Evolutionary conservation across 1,284 basidiomycete genomes (phyloP), one percentile per base, ranked within the genome.

Genomic region (Acaromyces ingoldii): DNA sequence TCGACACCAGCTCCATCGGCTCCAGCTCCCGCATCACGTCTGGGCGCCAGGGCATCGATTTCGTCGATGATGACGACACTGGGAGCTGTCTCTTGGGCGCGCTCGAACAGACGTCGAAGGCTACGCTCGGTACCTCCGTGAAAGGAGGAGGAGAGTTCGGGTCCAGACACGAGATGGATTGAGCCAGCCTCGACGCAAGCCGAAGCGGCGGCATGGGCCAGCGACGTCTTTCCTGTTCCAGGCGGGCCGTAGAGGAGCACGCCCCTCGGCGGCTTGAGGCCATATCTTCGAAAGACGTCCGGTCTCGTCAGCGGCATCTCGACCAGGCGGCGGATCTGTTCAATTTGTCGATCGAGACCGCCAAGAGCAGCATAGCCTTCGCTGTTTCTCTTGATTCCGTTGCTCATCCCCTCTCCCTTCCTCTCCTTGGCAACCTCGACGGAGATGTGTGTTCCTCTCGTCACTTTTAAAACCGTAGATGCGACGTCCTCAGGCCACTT

Each of bases 61-160:
- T 99, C 95, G 70, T 98, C 95, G 38, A 99, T 80, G 26, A 99
- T 86, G 46, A 98, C 84, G 60, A 99, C 90, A 31, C 67, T 65
- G 0, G 93, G 92, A 58, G 85, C 86, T 63, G 85, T 83, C 31
- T 81, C 79, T 46, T 84, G 82, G 0, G 95, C 95, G 64, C 91
- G 85, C 24, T 82, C 82, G 75, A 98, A 99, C 0, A 98, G 85
- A 21, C 86, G 86, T 17, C 93, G 84, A 17, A 99, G 80, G 57
- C 86, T 85, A 3, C 88, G 84, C 75, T 98, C 93, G 1, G 92
- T 96, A 79, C 98, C 93, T 37, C 93, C 93, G 68, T 97, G 93
- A 71, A 89, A 97, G 0, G 91, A 89, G 11, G 89, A 91, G 0
- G 88, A 89, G 15, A 98, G 83, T 74, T 96, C 91, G 2, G 95